Conservation (phyloP, 192 early-diverging fungal genomes). For the Coemansia interrupta region DNA sequence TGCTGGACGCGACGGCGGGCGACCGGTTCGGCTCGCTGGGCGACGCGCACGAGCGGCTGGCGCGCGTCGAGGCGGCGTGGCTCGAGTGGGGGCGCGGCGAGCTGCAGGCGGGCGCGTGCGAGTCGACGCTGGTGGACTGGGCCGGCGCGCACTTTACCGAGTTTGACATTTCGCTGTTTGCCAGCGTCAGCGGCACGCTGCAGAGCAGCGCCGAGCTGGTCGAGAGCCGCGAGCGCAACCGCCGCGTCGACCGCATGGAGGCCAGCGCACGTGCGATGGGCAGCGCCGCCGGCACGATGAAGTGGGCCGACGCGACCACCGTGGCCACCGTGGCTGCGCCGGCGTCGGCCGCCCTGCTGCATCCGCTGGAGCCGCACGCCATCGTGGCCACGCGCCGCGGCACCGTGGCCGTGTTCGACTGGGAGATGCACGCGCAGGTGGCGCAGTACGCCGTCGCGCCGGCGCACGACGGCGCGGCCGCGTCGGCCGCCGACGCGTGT, state of each 20-base stretch:
- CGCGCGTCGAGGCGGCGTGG: constrained; percentile 35
- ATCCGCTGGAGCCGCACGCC: constrained; percentile 83
- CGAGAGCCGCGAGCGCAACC: constrained; percentile 39
- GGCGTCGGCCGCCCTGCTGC: constrained; percentile 57
- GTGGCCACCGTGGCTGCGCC: constrained; percentile 13
- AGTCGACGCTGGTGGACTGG: constrained; percentile 49
- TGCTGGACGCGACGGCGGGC: constrained; percentile 1
- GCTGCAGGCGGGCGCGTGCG: constrained; percentile 34
- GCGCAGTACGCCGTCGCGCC: constrained; percentile 26
- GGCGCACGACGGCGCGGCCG: not conserved
- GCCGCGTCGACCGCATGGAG: constrained; percentile 32
- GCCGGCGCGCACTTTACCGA: constrained; percentile 49
- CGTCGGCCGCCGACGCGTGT: constrained; percentile 52
- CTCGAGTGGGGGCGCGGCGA: constrained; percentile 40
- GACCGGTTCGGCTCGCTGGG: constrained; percentile 24
- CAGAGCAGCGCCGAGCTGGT: constrained; percentile 43
- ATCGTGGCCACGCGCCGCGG: constrained; percentile 71
- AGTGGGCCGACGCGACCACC: constrained; percentile 39
- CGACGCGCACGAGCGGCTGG: constrained; percentile 8
- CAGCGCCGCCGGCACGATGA: constrained; percentile 19
- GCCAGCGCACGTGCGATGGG: constrained; percentile 22
- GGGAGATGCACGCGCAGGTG: constrained; percentile 43
- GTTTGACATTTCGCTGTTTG: constrained; percentile 50
- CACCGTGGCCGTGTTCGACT: constrained; percentile 50
- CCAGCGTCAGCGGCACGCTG: constrained; percentile 43